Evolutionary conservation across 2,329 filamentous ascomycete genomes (phyloP), one percentile per base, ranked within the genome.

Genomic region (Catunica adiposa): DNA sequence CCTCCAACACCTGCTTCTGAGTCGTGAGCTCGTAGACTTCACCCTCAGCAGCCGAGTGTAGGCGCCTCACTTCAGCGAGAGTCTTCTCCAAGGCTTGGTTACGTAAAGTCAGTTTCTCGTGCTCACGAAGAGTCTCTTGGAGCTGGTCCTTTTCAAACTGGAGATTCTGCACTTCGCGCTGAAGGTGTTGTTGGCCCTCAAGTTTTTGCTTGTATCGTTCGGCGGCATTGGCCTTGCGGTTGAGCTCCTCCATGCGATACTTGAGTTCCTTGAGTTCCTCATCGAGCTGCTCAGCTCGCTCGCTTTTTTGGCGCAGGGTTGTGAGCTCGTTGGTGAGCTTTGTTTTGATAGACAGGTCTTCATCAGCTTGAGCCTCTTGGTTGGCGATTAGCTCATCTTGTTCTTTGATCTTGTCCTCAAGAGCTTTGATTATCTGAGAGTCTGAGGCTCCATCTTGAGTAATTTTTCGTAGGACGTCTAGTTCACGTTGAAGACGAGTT

Each of bases 381-480:
- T 73, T 76, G 40, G 80, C 79, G 63, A 89, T 89, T 52, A 87
- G 71, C 57, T 83, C 75, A 65, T 86, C 82, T 62, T 84, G 80
- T 62, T 87, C 79, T 42, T 77, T 76, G 23, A 83, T 70, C 61
- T 76, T 75, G 46, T 70, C 68, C 61, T 82, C 72, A 61, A 84
- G 69, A 58, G 73, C 67, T 67, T 71, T 70, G 60, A 79, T 73
- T 52, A 74, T 69, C 55, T 74, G 71, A 22, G 69, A 74, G 64
- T 69, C 77, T 66, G 70, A 71, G 66, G 71, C 68, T 64, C 78
- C 69, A 69, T 78, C 68, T 66, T 71, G 61, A 65, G 72, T 69
- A 68, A 77, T 66, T 62, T 73, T 70, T 61, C 71, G 65, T 53
- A 76, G 64, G 55, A 75, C 66, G 63, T 73, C 73, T 7, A 76